phyloP scores from a whole-genome alignment of 2,329 filamentous ascomycete species.

The Penicillium sp. region DNA sequence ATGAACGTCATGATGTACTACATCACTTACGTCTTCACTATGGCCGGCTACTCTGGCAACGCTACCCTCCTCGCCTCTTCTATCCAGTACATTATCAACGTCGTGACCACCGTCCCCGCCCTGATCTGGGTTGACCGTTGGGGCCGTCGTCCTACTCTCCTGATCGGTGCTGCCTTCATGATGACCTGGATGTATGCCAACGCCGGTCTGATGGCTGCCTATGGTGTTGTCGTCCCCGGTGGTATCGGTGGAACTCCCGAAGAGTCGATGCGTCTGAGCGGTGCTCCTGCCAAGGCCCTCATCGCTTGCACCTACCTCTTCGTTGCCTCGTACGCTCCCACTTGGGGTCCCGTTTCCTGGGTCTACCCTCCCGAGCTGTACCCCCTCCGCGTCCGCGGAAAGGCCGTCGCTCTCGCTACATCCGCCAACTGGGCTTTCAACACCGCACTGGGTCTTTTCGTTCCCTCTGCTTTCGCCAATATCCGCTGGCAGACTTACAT shows the following conservation, averaged over 20 bases:
- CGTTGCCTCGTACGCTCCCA: conserved; percentile 27
- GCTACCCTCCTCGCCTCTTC: conserved; percentile 63
- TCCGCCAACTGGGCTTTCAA: conserved; percentile 48
- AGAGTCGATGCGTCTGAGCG: conserved; percentile 20
- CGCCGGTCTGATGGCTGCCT: conserved; percentile 36
- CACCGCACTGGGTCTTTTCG: conserved; percentile 52
- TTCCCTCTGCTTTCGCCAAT: conserved; percentile 38
- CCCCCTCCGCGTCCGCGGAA: conserved; percentile 41
- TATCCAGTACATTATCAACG: conserved; percentile 76
- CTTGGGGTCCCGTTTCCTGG: conserved; percentile 37
- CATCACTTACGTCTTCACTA: conserved; percentile 63
- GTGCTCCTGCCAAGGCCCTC: conserved; percentile 23
- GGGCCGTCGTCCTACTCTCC: conserved; percentile 67
- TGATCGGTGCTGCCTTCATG: conserved; percentile 66
- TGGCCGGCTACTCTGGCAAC: conserved; percentile 63
- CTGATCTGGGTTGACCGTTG: conserved; percentile 71
- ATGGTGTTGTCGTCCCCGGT: conserved; percentile 14
- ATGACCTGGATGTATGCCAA: conserved; percentile 41
- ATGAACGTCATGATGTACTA: conserved; percentile 56
- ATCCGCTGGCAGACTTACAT: conserved; percentile 29
- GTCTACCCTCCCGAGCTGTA: conserved; percentile 48
- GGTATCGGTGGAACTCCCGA: conserved; percentile 2
- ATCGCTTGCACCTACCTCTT: conserved; percentile 31
- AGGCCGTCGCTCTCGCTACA: conserved; percentile 43
- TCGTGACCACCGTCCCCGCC: conserved; percentile 72